Conservation (phyloP, 495 filamentous ascomycete species). For the Talaromyces nanjingensis region DNA sequence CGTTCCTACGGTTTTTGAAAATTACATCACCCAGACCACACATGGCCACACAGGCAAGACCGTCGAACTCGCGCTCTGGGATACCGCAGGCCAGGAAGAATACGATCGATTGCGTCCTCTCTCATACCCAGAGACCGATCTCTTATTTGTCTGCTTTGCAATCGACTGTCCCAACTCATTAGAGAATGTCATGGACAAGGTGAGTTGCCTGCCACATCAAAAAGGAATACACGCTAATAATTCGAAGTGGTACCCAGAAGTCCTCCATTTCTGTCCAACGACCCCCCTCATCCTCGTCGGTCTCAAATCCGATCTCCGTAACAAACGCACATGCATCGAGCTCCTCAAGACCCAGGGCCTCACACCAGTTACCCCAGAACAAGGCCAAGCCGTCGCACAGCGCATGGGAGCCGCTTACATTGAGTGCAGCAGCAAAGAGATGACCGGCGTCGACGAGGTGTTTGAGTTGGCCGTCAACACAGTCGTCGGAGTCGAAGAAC, state of each 20-base stretch:
- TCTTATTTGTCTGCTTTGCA: slow-evolving; percentile 97
- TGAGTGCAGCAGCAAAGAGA: slow-evolving; percentile 97
- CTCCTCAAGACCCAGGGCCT: slow-evolving; percentile 96
- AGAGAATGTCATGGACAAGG: slow-evolving; percentile 98
- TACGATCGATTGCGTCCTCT: slow-evolving; percentile 93
- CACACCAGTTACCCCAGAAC: slow-evolving; percentile 85
- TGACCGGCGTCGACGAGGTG: slow-evolving; percentile 90
- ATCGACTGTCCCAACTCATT: slow-evolving; percentile 97
- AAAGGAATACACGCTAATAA: slow-evolving; percentile 14
- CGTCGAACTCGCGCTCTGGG: slow-evolving; percentile 94
- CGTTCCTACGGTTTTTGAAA: slow-evolving; percentile 97
- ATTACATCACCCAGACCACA: slow-evolving; percentile 95
- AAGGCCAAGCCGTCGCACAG: slow-evolving; percentile 77
- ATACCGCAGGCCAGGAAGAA: slow-evolving; percentile 97
- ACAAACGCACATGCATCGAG: slow-evolving; percentile 92
- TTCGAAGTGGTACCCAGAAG: slow-evolving; percentile 93
- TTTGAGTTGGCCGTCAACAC: slow-evolving; percentile 85
- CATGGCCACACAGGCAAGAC: slow-evolving; percentile 84
- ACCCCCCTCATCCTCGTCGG: slow-evolving; percentile 93
- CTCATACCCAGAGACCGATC: slow-evolving; percentile 95
- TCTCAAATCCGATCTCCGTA: slow-evolving; percentile 91
- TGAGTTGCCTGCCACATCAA: slow-evolving; percentile 26
- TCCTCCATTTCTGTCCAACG: slow-evolving; percentile 96
- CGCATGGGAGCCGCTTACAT: slow-evolving; percentile 94
- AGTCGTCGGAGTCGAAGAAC: slow-evolving; percentile 54